Evolutionary conservation across 345 rosid genomes (phyloP).

Genomic region (Acer yangbiense): DNA sequence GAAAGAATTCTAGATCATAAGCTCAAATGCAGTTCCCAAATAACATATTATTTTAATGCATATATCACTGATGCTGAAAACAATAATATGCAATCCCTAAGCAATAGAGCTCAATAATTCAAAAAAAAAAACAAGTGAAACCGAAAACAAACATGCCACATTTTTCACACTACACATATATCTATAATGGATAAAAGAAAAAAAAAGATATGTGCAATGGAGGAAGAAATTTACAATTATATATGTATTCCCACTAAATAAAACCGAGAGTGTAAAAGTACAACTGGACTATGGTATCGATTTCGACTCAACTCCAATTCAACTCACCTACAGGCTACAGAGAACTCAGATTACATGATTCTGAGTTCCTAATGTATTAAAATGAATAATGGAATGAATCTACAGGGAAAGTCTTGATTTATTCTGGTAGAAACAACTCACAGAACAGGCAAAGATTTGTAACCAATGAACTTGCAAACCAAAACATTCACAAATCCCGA

Average conservation of each 20-base stretch:
- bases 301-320: background rate
- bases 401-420: background rate
- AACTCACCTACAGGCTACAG: background rate
- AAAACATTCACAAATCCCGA: background rate
- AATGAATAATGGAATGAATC: slow-evolving; percentile 2
- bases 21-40: background rate
- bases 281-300: background rate
- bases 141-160: no score
- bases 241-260: background rate
- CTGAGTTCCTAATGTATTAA: background rate
- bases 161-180: no score
- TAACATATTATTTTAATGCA: background rate
- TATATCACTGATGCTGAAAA: background rate
- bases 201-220: background rate
- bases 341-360: background rate
- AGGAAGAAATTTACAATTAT: background rate
- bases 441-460: background rate
- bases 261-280: background rate
- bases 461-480: background rate
- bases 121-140: no score
- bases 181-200: no score
- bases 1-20: background rate
- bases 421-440: background rate
- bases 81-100: background rate
- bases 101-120: background rate